Base-by-base conservation (phyloP, 257 asterid species). In the Mitragyna speciosa region DNA sequence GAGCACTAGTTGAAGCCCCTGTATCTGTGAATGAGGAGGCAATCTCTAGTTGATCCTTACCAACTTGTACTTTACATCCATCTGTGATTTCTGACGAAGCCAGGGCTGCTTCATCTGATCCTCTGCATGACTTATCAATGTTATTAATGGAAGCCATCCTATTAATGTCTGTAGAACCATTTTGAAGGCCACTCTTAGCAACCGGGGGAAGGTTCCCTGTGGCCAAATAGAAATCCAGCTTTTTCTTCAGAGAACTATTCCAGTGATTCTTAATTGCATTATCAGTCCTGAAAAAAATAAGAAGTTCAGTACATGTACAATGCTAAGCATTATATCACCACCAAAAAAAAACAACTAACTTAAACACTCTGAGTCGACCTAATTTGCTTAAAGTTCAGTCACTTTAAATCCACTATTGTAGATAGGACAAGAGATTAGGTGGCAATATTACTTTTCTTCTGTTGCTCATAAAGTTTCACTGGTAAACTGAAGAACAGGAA, bases 231-330 rank as follows among this genome's bases (percentile, higher is more conserved):
- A 93, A 90, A 84, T 95, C 98, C n/a, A 87, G 78, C 89, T 93
- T 95, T 87, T 95, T 95, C 89, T 91, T 95, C 84, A 95, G 83
- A 83, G 98, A 95, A 88, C 99, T 95, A 80, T 95, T 95, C 99
- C 99, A 95, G 82, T 95, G 99, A 89, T 95, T 95, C 95, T 95
- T 95, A 87, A 95, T 94, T 79, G 97, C 93, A 85, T 95, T 95
- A 81, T 95, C 97, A 45, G 99, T 93, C 92, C 99, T 95, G 94
- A 87, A 83, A n/a, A n/a, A 76, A 73, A 79, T 56, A 73, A 79
- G 14, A 64, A 41, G 33, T 43, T 16, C 47, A 75, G 61, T 17
- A 73, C 0, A 36, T 39, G 36, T n/a, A 30, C 14, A 73, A 17
- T 14, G 19, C 65, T 17, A 51, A 51, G 41, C 41, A 64, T 14